Evolutionary conservation across 192 early-diverging fungal species (phyloP).

Genomic region (Podila minutissima): DNA sequence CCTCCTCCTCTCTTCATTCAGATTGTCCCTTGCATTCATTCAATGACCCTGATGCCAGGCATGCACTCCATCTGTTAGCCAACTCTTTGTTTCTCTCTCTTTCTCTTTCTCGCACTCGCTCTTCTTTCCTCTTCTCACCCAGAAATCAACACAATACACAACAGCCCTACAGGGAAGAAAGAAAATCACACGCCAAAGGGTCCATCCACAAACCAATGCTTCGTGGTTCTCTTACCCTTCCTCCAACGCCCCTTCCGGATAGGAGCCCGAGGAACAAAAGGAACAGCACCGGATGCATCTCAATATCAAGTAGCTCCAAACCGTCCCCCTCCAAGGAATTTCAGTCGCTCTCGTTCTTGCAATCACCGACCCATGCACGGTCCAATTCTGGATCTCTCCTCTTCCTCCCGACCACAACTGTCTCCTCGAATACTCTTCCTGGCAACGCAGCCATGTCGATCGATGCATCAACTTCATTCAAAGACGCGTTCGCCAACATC

Average conservation of each 20-base stretch:
- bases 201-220: not conserved
- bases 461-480: not conserved
- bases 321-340: not conserved
- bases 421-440: not conserved
- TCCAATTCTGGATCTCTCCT: conserved; percentile 19
- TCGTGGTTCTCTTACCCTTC: not conserved
- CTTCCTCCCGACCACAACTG: not conserved
- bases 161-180: too few species aligned
- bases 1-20: not conserved
- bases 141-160: not conserved
- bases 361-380: conserved; percentile 39
- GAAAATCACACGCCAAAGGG: too few species aligned
- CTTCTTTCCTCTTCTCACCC: not conserved
- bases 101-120: not conserved
- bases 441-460: not conserved
- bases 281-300: not conserved
- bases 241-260: not conserved
- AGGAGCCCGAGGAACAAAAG: not conserved
- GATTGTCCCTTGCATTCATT: not conserved
- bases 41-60: not conserved
- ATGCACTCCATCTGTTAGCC: not conserved
- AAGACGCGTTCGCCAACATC: not conserved
- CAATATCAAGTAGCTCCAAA: not conserved
- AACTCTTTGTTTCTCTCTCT: not conserved
- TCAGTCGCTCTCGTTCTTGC: conserved; percentile 9